A percentile compares a stretch with the other conserved stretches of the same genome.
These are phyloP conservation scores for Phytophthora macrochlamydospora DNA, from an alignment of 352 stramenopile species.

Conservation along the genomic window DNA sequence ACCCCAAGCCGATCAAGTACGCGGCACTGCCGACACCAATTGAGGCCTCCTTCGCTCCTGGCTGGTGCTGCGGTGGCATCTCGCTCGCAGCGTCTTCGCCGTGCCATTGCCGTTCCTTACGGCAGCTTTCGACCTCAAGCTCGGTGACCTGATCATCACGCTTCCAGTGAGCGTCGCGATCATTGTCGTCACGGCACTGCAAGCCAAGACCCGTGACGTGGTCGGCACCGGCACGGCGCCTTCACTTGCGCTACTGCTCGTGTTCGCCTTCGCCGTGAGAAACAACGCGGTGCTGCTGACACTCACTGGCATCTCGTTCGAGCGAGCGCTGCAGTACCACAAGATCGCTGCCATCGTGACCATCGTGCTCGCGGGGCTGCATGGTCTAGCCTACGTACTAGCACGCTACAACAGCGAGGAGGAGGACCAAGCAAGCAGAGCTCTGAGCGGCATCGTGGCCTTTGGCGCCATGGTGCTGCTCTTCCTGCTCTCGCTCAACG, in stretches of 20 bases:
- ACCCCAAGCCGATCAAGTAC: too few species aligned
- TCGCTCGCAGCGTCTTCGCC: background rate
- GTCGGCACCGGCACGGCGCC: conserved; percentile 13
- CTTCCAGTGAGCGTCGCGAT: conserved; percentile 10
- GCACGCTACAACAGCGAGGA: background rate
- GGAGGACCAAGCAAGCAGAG: conserved; percentile 5
- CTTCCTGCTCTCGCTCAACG: conserved; percentile 26
- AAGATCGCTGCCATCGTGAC: conserved; percentile 36
- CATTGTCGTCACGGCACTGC: background rate
- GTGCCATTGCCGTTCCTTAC: conserved; percentile 21
- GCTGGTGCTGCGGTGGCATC: background rate
- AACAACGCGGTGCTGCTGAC: conserved; percentile 49
- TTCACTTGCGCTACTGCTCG: conserved; percentile 27
- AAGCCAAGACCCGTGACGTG: background rate
- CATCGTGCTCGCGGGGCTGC: conserved; percentile 25
- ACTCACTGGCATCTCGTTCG: conserved; percentile 39
- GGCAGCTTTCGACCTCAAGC: conserved; percentile 19
- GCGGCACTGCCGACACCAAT: too few species aligned
- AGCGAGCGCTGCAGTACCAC: conserved; percentile 47
- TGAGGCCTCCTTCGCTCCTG: background rate
- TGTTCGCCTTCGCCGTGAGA: conserved; percentile 38
- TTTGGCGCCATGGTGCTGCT: conserved; percentile 33
- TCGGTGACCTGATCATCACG: conserved; percentile 30
- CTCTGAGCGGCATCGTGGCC: conserved; percentile 16
- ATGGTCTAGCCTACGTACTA: conserved; percentile 37